A percentile compares a stretch with the other conserved stretches of the same genome.
Evolutionary conservation across 2,329 filamentous ascomycete genomes (phyloP).

Genomic region (Hypoxylon sp.): DNA sequence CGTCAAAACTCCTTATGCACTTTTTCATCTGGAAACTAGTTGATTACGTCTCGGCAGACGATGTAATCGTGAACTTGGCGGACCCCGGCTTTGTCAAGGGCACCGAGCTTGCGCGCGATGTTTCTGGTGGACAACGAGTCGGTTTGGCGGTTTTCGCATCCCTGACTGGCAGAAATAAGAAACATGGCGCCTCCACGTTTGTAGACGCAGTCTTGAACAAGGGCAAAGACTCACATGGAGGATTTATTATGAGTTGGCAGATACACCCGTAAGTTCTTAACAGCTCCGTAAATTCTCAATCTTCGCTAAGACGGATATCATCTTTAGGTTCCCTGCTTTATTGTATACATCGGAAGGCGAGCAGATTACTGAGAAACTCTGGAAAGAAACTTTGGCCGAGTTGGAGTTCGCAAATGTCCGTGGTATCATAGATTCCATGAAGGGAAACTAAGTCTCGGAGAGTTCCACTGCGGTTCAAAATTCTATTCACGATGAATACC

Average conservation of each 20-base stretch:
- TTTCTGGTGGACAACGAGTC: slow-evolving; percentile 7
- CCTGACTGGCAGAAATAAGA: slow-evolving; percentile 18
- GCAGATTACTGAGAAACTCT: slow-evolving; percentile 13
- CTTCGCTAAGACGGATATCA: neutral
- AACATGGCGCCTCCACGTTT: slow-evolving; percentile 13
- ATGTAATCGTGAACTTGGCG: slow-evolving; percentile 21
- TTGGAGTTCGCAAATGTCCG: slow-evolving; percentile 16
- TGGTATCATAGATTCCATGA: slow-evolving; percentile 13
- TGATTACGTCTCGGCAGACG: slow-evolving; percentile 42
- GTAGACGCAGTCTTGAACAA: slow-evolving; percentile 12
- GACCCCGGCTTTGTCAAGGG: slow-evolving; percentile 27
- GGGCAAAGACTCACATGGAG: slow-evolving; percentile 12
- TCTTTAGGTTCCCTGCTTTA: slow-evolving; percentile 5
- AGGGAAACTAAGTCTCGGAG: neutral
- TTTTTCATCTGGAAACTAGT: slow-evolving; percentile 50
- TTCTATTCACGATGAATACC: neutral
- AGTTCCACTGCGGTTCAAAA: no score
- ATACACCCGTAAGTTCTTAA: slow-evolving; percentile 12
- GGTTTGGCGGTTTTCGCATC: slow-evolving; percentile 11
- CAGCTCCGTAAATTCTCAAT: neutral
- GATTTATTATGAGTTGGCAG: slow-evolving; percentile 18
- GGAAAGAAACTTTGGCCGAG: slow-evolving; percentile 9
- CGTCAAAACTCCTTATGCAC: slow-evolving; percentile 32
- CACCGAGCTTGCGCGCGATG: slow-evolving; percentile 16
- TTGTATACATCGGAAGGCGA: slow-evolving; percentile 10